Conservation (phyloP, 2,329 filamentous ascomycete species). For the Penicillium sp. region DNA sequence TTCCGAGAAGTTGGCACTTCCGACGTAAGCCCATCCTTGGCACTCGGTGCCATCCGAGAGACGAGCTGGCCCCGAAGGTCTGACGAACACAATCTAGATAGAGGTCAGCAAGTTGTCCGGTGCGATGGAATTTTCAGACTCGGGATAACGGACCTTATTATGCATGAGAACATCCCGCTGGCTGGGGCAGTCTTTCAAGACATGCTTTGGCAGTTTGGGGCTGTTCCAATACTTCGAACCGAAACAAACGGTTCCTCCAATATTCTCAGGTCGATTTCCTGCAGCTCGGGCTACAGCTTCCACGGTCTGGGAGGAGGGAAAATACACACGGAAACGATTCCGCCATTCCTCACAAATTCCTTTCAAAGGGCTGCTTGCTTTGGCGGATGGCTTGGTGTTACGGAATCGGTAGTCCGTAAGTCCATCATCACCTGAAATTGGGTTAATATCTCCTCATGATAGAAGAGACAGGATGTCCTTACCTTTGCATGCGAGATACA, state of each 20-base stretch:
- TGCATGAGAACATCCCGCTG: conserved; percentile 78
- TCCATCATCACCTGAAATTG: conserved; percentile 51
- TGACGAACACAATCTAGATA: conserved; percentile 27
- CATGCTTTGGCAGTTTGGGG: conserved; percentile 69
- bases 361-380: conserved; percentile 20
- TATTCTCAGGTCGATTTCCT: conserved; percentile 36
- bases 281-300: conserved; percentile 58
- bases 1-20: conserved; percentile 90
- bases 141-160: conserved; percentile 68
- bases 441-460: neutral
- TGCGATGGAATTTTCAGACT: neutral
- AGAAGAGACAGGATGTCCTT: conserved; percentile 10
- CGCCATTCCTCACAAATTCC: conserved; percentile 44
- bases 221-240: conserved; percentile 73
- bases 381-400: conserved; percentile 30
- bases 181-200: conserved; percentile 78
- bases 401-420: conserved; percentile 48
- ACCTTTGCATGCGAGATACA: conserved; percentile 65
- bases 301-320: conserved; percentile 77
- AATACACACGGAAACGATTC: conserved; percentile 73
- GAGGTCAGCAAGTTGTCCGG: neutral
- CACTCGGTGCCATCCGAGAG: conserved; percentile 29
- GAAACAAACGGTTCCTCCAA: conserved; percentile 82
- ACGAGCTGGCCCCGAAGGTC: conserved; percentile 24
- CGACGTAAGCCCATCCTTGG: conserved; percentile 79